These are phyloP conservation scores for Vitis cinerea DNA, from an alignment of 164 flowering plant species.

Conservation along the genomic window DNA sequence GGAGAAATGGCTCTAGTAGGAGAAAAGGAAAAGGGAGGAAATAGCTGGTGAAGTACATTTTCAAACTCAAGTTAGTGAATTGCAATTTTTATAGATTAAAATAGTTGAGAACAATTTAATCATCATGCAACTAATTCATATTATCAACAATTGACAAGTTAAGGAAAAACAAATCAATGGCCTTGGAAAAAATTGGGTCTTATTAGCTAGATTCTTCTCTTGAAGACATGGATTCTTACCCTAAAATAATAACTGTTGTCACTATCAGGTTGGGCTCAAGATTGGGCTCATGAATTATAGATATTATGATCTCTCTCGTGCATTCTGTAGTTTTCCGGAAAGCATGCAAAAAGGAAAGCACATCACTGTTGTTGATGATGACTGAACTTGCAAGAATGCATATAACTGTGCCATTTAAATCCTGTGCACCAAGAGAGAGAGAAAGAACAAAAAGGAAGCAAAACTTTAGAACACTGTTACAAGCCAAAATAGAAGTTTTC, in stretches of 20 bases:
- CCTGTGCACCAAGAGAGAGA: slow-evolving; percentile 33
- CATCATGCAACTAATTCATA: neutral
- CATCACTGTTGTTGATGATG: slow-evolving; percentile 34
- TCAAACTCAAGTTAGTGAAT: too few species aligned
- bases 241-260: slow-evolving; percentile 57
- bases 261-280: slow-evolving; percentile 61
- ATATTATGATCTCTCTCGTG: slow-evolving; percentile 48
- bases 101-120: neutral
- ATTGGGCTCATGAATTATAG: slow-evolving; percentile 55
- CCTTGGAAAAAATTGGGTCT: neutral
- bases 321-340: slow-evolving; percentile 62
- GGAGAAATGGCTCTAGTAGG: too few species aligned
- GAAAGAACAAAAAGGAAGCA: neutral
- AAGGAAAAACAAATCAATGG: neutral
- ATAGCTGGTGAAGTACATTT: too few species aligned
- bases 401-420: slow-evolving; percentile 48
- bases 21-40: too few species aligned
- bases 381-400: slow-evolving; percentile 62
- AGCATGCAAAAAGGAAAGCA: slow-evolving; percentile 35
- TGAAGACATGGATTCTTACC: slow-evolving; percentile 44
- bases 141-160: neutral
- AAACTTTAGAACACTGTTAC: neutral
- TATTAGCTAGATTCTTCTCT: neutral
- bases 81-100: too few species aligned
- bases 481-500: neutral